phyloP scores from a whole-genome alignment of 768 basidiomycete genomes.

The Termitomyces sp. region DNA sequence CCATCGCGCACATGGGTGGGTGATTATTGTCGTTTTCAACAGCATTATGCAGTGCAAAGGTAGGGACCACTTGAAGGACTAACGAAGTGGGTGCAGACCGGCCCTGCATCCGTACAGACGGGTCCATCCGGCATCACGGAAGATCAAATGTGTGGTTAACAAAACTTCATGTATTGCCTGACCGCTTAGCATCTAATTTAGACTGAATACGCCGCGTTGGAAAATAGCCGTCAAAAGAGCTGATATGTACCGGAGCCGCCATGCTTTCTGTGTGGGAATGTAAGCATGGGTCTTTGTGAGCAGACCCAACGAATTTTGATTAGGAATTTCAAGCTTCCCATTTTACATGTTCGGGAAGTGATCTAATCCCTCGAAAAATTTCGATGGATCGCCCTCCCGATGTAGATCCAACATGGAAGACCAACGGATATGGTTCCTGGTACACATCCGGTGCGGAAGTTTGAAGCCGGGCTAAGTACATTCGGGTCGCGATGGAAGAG shows the following conservation, averaged over 20 bases:
- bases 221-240: not conserved
- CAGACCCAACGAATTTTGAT: not conserved
- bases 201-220: too few relatives aligned
- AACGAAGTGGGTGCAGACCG: slow-evolving; percentile 1
- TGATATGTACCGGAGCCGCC: not conserved
- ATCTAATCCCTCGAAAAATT: not conserved
- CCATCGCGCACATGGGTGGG: not conserved
- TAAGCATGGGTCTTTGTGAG: not conserved
- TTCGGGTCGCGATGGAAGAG: not conserved
- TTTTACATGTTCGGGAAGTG: not conserved
- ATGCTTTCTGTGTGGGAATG: not conserved
- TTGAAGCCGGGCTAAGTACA: not conserved
- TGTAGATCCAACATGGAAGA: slow-evolving; percentile 10
- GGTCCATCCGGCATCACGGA: too few relatives aligned
- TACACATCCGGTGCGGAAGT: not conserved
- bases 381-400: not conserved
- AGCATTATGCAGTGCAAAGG: not conserved
- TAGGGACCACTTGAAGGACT: not conserved
- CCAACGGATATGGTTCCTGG: not conserved
- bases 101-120: not conserved
- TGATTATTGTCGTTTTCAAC: not conserved
- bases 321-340: not conserved
- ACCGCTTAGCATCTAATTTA: not conserved
- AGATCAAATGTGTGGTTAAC: not conserved
- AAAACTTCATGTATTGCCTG: not conserved